phyloP scores from a whole-genome alignment of 2,329 filamentous ascomycete species.

The Penicillium janthinellum region DNA sequence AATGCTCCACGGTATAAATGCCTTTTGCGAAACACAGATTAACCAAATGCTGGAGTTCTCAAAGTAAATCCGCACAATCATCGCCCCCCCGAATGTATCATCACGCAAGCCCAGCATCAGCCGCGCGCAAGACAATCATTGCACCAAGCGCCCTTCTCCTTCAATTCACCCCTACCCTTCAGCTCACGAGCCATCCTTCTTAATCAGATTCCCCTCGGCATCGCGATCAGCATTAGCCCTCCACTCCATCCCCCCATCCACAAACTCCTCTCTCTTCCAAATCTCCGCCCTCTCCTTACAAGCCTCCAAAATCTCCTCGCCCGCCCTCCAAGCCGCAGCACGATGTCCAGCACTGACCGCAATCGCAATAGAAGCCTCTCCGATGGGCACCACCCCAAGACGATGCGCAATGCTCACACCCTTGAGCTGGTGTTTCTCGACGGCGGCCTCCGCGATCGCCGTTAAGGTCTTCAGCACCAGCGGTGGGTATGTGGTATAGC shows the following conservation, averaged over 20 bases:
- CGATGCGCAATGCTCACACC: constrained; percentile 82
- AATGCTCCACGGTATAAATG: not conserved
- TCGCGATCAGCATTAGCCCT: constrained; percentile 80
- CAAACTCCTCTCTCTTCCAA: constrained; percentile 92
- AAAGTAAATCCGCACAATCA: not conserved
- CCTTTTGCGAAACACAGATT: not conserved
- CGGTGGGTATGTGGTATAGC: constrained; percentile 47
- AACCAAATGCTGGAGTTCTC: not conserved
- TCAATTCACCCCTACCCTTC: not conserved
- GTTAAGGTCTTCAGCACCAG: constrained; percentile 46
- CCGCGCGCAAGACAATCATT: not conserved
- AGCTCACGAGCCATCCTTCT: not conserved
- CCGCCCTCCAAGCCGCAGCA: constrained; percentile 80
- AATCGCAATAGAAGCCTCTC: constrained; percentile 91
- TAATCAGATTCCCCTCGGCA: constrained; percentile 43
- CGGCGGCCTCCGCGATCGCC: constrained; percentile 44
- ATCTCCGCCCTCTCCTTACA: constrained; percentile 89
- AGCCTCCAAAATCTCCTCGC: constrained; percentile 83
- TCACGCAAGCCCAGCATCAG: no score
- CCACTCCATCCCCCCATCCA: constrained; percentile 72
- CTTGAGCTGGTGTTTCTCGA: constrained; percentile 64
- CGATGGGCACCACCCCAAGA: constrained; percentile 80
- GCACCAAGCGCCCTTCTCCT: no score
- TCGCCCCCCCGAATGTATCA: no score
- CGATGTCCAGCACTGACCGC: constrained; percentile 83